These are phyloP conservation scores for Magnaporthiopsis incrustans DNA, from an alignment of 2,329 filamentous ascomycete species.

Conservation along the genomic window DNA sequence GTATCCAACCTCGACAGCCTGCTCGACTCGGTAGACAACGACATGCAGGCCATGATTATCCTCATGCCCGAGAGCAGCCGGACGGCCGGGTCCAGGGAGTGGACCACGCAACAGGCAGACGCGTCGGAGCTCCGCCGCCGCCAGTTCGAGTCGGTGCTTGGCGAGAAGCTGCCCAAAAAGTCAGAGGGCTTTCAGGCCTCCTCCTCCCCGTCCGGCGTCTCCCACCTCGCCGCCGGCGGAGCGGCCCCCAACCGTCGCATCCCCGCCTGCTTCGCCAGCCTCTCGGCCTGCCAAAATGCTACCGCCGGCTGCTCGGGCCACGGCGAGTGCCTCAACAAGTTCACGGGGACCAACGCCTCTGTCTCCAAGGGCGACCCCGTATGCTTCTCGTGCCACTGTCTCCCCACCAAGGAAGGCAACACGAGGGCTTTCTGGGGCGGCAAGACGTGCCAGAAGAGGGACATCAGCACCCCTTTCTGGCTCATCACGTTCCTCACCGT, in stretches of 20 bases:
- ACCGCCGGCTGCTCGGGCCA: slow-evolving; percentile 80
- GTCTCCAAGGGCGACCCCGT: slow-evolving; percentile 18
- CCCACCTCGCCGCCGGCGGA: slow-evolving; percentile 15
- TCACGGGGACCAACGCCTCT: slow-evolving; percentile 34
- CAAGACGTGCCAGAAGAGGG: slow-evolving; percentile 80
- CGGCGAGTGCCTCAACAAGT: slow-evolving; percentile 67
- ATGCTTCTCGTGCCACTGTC: slow-evolving; percentile 78
- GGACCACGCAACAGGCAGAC: slow-evolving; percentile 23
- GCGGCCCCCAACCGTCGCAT: slow-evolving; percentile 35
- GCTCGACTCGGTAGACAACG: slow-evolving; percentile 35
- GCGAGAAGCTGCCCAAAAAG: slow-evolving; percentile 12
- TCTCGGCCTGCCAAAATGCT: slow-evolving; percentile 56
- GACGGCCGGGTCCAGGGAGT: slow-evolving; percentile 26
- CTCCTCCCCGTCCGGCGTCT: slow-evolving; percentile 16
- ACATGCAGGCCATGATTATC: slow-evolving; percentile 47
- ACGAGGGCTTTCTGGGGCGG: slow-evolving; percentile 71
- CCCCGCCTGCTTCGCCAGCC: slow-evolving; percentile 66
- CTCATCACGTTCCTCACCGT: slow-evolving; percentile 71
- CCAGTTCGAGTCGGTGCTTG: slow-evolving; percentile 12
- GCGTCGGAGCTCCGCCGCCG: slow-evolving; percentile 3
- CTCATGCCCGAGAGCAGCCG: slow-evolving; percentile 41
- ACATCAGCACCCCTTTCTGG: slow-evolving; percentile 85
- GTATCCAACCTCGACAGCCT: slow-evolving; percentile 37
- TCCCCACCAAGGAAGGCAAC: slow-evolving; percentile 41
- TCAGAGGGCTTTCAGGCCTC: neutral